Conservation (phyloP, 148 eudicot species). For the Pouteria glomerata region DNA sequence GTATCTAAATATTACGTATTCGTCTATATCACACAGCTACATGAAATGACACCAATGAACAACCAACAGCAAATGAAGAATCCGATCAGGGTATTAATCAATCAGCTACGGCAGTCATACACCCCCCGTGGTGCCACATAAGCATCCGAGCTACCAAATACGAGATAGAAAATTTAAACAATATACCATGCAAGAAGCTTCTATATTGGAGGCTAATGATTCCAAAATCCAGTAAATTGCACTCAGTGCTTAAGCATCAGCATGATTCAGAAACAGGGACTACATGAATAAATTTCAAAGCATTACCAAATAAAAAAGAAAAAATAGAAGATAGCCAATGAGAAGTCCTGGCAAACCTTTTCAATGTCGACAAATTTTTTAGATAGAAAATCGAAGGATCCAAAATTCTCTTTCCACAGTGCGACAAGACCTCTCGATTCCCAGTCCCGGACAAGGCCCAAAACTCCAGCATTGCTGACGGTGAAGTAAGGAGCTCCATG, state of each 20-base stretch:
- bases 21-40: not conserved
- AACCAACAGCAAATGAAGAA: not conserved
- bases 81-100: not conserved
- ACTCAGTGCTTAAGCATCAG: not conserved
- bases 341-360: conserved; percentile 36
- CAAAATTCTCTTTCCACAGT: conserved; percentile 78
- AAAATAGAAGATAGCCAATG: not conserved
- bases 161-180: not conserved
- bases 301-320: not conserved
- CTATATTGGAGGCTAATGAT: not conserved
- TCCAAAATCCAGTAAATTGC: not conserved
- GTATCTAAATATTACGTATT: not conserved
- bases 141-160: not conserved
- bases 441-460: conserved; percentile 61
- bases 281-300: not conserved
- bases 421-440: conserved; percentile 75
- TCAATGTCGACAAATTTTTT: conserved; percentile 47
- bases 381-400: conserved; percentile 61
- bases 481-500: conserved; percentile 92
- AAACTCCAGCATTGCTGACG: conserved; percentile 44
- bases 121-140: not conserved
- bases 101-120: not conserved
- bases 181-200: not conserved
- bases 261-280: not conserved
- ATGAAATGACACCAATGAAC: not conserved